These are phyloP conservation scores for Perkinsus olseni DNA, from an alignment of 169 alveolate genomes.

Conservation along the genomic window DNA sequence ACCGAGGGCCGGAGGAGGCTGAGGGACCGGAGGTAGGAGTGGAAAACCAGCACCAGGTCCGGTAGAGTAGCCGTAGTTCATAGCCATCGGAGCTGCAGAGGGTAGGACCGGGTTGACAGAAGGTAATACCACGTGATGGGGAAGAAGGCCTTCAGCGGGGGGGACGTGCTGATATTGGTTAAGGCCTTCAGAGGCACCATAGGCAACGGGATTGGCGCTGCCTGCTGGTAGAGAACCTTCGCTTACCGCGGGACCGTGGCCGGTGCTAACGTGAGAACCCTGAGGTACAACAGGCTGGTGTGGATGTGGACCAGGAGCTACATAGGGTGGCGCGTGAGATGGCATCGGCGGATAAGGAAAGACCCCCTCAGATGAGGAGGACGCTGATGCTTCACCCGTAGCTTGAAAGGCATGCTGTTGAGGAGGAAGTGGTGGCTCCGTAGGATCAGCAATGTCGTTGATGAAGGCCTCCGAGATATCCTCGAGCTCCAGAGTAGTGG, in stretches of 20 bases:
- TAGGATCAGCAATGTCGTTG: background rate
- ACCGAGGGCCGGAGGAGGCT: background rate
- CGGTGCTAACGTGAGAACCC: no score
- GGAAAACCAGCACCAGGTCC: background rate
- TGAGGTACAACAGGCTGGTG: no score
- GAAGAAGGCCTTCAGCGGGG: background rate
- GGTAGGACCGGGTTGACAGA: background rate
- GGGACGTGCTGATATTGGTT: background rate
- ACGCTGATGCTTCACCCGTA: no score
- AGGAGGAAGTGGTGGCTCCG: background rate
- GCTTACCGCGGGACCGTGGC: no score
- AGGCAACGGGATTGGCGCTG: background rate
- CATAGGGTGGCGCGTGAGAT: no score
- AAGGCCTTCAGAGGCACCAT: background rate
- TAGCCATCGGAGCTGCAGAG: background rate
- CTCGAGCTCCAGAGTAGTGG: background rate
- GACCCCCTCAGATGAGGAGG: no score
- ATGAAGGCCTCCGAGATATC: background rate
- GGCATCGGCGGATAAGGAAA: no score
- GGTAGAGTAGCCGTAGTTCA: background rate
- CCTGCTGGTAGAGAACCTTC: no score
- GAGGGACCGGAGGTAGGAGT: background rate
- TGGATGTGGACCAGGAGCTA: no score
- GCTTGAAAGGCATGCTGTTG: no score
- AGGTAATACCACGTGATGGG: background rate